Evolutionary conservation across 2,329 filamentous ascomycete species (phyloP), one percentile per base, ranked within the genome.

Genomic region (Aspergillus sp.): DNA sequence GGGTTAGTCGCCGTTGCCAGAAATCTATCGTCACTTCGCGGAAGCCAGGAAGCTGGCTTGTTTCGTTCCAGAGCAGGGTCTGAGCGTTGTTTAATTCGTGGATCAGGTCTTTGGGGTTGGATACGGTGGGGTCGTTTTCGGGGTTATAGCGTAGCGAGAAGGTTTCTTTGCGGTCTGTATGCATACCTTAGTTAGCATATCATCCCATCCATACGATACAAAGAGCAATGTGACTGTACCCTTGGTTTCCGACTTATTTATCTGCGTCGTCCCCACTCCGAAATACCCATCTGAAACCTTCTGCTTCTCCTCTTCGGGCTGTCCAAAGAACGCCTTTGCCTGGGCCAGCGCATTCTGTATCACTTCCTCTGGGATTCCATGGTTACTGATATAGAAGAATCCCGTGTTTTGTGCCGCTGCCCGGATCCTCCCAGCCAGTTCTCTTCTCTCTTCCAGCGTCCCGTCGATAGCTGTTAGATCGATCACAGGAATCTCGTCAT

Each of bases 311-410:
- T 77, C 75, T 0, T 68, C 60, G 0, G 80, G 71, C 60, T 84
- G 82, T 5, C 71, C 74, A 70, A 85, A 85, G 67, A 85, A 85
- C 2, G 26, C 32, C 29, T 69, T 55, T 1, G 66, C 68, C 39
- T 61, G 62, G 1, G 52, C 31, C 9, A 69, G 51, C 6, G 69
- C 66, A 5, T 46, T 49, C 16, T 64, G 49, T 24, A 70, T 66
- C 0, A 68, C 46, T 0, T 69, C 65, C 1, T 72, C 46, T 0
- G 76, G 59, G 24, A 84, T 78, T 3, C 81, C 79, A 59, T 84
- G 82, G 58, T 83, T 81, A 60, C 74, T 75, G 59, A 85, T 75
- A 71, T 85, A 85, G 70, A 85, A 85, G 73, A 85, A 85, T 2
- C 83, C 83, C 0, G 75, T 83, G 42, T 77, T 81, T 14, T 79